Percentiles rank a stretch among this genome's conserved stretches.
Conservation (phyloP, 148 eudicot species). For the Gaultheria prostrata region DNA sequence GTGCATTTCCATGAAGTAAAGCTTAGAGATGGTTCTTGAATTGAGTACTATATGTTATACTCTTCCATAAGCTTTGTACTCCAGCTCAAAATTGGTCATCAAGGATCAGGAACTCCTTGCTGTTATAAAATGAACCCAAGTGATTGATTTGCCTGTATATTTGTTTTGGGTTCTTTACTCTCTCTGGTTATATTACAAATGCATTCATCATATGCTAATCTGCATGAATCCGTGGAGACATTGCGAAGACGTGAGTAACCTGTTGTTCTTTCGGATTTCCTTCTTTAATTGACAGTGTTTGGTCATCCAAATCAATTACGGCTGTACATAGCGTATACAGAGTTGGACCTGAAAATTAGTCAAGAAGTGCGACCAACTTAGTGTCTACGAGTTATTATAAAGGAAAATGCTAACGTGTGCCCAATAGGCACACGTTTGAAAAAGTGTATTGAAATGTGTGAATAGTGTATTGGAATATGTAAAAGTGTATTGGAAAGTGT, state of each 20-base stretch:
- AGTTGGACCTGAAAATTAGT: conserved; percentile 52
- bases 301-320: conserved; percentile 57
- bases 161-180: background rate
- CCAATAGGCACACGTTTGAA: too few relatives aligned
- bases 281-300: conserved; percentile 54
- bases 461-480: too few relatives aligned
- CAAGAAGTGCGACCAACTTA: conserved; percentile 4
- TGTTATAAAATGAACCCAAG: background rate
- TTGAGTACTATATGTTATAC: background rate
- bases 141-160: background rate
- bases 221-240: conserved; percentile 16
- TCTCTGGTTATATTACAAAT: background rate
- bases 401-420: too few relatives aligned
- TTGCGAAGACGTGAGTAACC: conserved; percentile 35
- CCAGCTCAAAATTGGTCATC: background rate
- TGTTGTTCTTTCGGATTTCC: conserved; percentile 56
- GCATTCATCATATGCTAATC: background rate
- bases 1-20: background rate
- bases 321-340: conserved; percentile 76
- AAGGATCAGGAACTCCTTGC: background rate
- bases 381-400: background rate
- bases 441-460: too few relatives aligned
- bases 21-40: conserved; percentile 2
- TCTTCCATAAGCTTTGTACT: background rate
- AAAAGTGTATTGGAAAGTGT: too few relatives aligned